Evolutionary conservation across 345 rosid species (phyloP).

Genomic region (Gossypium thurberi): DNA sequence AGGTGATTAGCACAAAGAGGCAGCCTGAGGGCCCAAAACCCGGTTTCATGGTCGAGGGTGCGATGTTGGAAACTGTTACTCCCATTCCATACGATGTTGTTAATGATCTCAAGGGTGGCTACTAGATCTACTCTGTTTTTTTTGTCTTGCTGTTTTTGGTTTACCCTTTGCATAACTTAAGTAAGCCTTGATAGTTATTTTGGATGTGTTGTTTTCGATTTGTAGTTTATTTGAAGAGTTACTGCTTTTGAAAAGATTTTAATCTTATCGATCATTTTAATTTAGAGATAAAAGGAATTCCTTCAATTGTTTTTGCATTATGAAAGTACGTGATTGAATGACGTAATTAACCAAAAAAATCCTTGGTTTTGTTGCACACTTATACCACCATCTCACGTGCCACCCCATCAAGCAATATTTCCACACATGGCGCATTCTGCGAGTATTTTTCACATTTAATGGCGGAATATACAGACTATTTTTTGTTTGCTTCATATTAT

Average conservation of each 20-base stretch:
- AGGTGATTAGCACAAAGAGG: conserved; percentile 63
- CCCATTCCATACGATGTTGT: conserved; percentile 74
- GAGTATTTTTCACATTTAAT: no score
- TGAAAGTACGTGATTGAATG: no score
- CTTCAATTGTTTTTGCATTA: not conserved
- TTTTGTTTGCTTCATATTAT: no score
- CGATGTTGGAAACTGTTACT: conserved; percentile 60
- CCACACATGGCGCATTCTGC: no score
- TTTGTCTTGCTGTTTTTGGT: not conserved
- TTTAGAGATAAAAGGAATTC: conserved; percentile 7
- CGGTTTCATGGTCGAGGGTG: conserved; percentile 67
- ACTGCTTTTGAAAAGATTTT: conserved; percentile 5
- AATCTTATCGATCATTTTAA: conserved; percentile 4
- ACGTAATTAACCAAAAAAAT: no score
- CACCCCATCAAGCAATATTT: no score
- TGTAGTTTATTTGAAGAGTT: not conserved
- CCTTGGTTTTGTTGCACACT: no score
- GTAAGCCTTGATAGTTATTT: not conserved
- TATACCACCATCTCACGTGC: no score
- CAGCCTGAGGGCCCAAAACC: conserved; percentile 69
- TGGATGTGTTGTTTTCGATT: not conserved
- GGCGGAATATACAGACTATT: no score
- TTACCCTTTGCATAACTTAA: not conserved
- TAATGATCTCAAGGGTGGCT: conserved; percentile 78
- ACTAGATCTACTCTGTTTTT: conserved; percentile 21